These are phyloP conservation scores for Hippophae tibetana DNA, from an alignment of 306 rosid species.

Conservation along the genomic window DNA sequence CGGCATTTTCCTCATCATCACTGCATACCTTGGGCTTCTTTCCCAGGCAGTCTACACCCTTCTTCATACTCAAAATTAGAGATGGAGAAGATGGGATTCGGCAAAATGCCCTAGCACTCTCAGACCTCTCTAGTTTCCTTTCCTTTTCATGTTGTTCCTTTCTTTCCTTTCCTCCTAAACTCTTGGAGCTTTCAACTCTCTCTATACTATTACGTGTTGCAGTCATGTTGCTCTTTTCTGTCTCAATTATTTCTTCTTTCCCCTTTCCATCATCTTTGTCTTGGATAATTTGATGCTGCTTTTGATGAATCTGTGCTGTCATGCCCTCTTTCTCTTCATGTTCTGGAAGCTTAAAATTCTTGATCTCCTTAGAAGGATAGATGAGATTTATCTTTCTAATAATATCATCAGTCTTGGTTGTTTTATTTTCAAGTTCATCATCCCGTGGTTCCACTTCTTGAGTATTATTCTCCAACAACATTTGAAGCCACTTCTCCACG, in stretches of 20 bases:
- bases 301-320: constrained; percentile 2
- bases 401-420: constrained; percentile 26
- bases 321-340: constrained; percentile 15
- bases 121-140: constrained; percentile 53
- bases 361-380: constrained; percentile 43
- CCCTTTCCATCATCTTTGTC: constrained; percentile 19
- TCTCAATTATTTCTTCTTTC: constrained; percentile 10
- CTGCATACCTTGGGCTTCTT: constrained; percentile 49
- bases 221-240: constrained; percentile 18
- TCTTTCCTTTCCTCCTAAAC: constrained; percentile 40
- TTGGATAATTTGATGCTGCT: constrained; percentile 20
- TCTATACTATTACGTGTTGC: constrained; percentile 26
- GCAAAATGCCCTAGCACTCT: constrained; percentile 63
- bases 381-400: constrained; percentile 35
- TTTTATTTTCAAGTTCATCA: constrained; percentile 21
- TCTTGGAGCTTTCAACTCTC: constrained; percentile 24
- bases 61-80: constrained; percentile 57
- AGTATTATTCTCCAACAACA: constrained; percentile 50
- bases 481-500: constrained; percentile 89
- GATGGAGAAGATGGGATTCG: constrained; percentile 88
- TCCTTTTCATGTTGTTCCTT: constrained; percentile 40
- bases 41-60: constrained; percentile 61
- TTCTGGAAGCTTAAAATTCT: constrained; percentile 27
- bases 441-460: constrained; percentile 34
- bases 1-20: constrained; percentile 34